phyloP scores from a whole-genome alignment of 1,284 basidiomycete species.

The Apiotrichum mycotoxinovorans region DNA sequence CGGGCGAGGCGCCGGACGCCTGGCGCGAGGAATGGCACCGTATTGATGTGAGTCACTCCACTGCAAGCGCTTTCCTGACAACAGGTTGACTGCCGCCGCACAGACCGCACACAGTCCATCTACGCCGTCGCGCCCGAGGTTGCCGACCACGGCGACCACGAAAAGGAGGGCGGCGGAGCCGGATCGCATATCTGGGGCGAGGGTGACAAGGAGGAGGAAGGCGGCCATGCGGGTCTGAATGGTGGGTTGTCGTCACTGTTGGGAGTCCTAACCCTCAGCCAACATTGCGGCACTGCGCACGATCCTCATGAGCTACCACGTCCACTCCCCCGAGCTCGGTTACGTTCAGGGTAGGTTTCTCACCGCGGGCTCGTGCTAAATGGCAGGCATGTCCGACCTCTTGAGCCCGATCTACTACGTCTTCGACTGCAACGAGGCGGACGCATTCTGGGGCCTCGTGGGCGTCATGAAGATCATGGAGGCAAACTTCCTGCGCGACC shows the following conservation, averaged over 20 bases:
- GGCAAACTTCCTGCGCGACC: slow-evolving; percentile 91
- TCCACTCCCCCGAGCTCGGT: slow-evolving; percentile 81
- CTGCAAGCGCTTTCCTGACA: background rate
- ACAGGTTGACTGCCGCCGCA: slow-evolving; percentile 93
- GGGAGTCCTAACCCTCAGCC: slow-evolving; percentile 30
- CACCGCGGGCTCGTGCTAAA: slow-evolving; percentile 1
- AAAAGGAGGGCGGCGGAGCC: slow-evolving; percentile 41
- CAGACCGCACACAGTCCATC: slow-evolving; percentile 86
- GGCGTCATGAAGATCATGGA: slow-evolving; percentile 94
- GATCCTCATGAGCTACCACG: slow-evolving; percentile 88
- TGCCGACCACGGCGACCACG: slow-evolving; percentile 29
- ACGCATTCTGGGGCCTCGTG: slow-evolving; percentile 94
- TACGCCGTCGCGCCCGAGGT: slow-evolving; percentile 60
- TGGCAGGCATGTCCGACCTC: slow-evolving; percentile 94
- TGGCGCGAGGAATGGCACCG: slow-evolving; percentile 51
- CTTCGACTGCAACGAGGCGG: slow-evolving; percentile 78
- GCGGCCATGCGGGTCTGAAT: slow-evolving; percentile 78
- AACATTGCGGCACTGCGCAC: slow-evolving; percentile 46
- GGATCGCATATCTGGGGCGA: slow-evolving; percentile 28
- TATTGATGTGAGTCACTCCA: slow-evolving; percentile 45
- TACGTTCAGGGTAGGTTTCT: slow-evolving; percentile 35
- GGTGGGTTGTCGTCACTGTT: slow-evolving; percentile 25
- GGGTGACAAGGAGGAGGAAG: slow-evolving; percentile 60
- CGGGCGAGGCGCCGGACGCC: slow-evolving; percentile 39
- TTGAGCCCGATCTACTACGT: slow-evolving; percentile 91